Base-by-base conservation (phyloP, 2,329 filamentous ascomycete species). In the Didymella pomorum region DNA sequence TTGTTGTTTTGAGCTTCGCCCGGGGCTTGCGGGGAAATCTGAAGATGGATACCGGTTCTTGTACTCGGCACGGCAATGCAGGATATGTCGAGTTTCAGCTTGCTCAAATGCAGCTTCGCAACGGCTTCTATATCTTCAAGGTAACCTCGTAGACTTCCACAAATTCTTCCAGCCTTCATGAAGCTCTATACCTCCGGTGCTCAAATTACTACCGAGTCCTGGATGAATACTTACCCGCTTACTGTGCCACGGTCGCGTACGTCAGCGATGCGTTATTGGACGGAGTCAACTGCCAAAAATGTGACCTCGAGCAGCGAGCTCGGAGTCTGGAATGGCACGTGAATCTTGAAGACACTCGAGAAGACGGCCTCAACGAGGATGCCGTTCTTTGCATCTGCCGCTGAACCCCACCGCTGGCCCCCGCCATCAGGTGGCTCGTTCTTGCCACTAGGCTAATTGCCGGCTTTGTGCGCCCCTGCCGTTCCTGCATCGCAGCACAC, bases 151-250 rank as follows among this genome's bases (percentile, higher is more conserved):
- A 28, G 8, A 28, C 23, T 41, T 51, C 12, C 41, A 28, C 39
- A 26, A 26, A 41, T 42, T 42, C 1, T 26, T 41, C 25, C 23
- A 39, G 42, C 3, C 14, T 20, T 48, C 26, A 18, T 42, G 23
- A 51, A 62, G 56, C 49, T 55, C 52, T 60, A 47, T 46, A 37
- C 42, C 47, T 42, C 33, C 60, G 56, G 54, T 52, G 25, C 8
- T 53, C 46, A 55, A 61, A 45, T 23, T 43, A 54, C 29, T 49
- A 46, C 59, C 61, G 56, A 56, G 21, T 42, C 14, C 23, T 42
- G 63, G 63, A 50, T 57, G 56, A 66, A 61, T 11, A 12, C 57
- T 66, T 62, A 66, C 10, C 61, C 63, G 52, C 16, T 5, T 21
- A 20, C 20, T 25, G n/a, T 16, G 20, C 16, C 23, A 42, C 23